Base-by-base conservation (phyloP, 2,329 filamentous ascomycete genomes). In the Trichocomaceae sp. region DNA sequence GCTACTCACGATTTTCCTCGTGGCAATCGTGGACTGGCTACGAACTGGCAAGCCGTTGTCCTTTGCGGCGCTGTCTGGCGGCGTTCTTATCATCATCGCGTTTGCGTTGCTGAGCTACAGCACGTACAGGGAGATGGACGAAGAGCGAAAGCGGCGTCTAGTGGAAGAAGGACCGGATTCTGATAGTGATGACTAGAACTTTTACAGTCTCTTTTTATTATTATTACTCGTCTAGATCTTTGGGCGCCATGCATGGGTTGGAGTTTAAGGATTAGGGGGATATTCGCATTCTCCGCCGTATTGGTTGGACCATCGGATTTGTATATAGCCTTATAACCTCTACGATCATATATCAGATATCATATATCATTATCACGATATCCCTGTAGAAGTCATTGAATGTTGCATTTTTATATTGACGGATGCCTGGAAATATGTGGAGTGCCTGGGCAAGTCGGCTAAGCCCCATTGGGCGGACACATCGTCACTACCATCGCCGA, bases 1-100 rank as follows among this genome's bases (percentile, higher is more conserved):
- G 2, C 81, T 99, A 6, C 78, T 99, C 47, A 99, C 93, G 20
- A 99, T 99, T 61, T 97, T 99, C 78, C 83, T 97, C 58, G 93
- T 99, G 6, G 93, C 92, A 0, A 77, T 97, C 29, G 88, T 88
- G 54, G 93, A 99, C 72, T 95, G 93, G 84, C 68, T 91, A 55
- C 77, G 91, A 44, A 95, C 89, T 0, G 89, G 92, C 49, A 79
- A 86, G 62, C 83, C 87, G 0, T 77, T 96, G 19, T 87, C 85
- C 50, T 74, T 79, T 3, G 87, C 90, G 0, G 88, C 92, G 3
- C 78, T 97, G 12, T 65, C 83, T 0, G 93, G 93, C n/a, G 92
- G 93, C 0, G 66, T 87, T 26, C 77, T 97, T 63, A 99, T 99
- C 64, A 87, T 96, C 56, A 79, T 83, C 1, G 93, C 93, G 0